phyloP scores from a whole-genome alignment of 2,329 filamentous ascomycete genomes.

The Tolypocladium paradoxum region DNA sequence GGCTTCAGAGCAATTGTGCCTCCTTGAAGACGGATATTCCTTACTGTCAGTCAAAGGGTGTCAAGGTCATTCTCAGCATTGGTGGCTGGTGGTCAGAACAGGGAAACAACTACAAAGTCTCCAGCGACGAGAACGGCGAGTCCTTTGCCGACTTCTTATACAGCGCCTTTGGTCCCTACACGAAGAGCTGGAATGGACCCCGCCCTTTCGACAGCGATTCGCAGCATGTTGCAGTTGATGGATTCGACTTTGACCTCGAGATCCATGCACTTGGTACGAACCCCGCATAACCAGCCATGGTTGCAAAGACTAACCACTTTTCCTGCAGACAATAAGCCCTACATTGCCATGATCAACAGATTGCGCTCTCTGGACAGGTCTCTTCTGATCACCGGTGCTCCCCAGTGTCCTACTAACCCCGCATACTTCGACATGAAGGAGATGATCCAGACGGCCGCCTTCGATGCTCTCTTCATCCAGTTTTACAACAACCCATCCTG shows the following conservation, averaged over 20 bases:
- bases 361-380: conserved; percentile 19
- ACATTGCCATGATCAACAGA: conserved; percentile 25
- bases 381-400: conserved; percentile 31
- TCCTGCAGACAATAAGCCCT: conserved; percentile 24
- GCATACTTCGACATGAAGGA: conserved; percentile 21
- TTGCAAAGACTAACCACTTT: too few relatives aligned
- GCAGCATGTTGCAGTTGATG: conserved; percentile 22
- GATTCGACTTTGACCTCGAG: conserved; percentile 33
- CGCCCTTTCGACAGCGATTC: conserved; percentile 25
- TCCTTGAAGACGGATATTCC: conserved; percentile 26
- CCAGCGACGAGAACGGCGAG: conserved; percentile 18
- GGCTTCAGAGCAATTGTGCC: conserved; percentile 24
- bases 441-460: conserved; percentile 27
- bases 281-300: too few relatives aligned
- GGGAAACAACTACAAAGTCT: too few relatives aligned
- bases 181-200: conserved; percentile 18
- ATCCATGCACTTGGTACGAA: conserved; percentile 18
- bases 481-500: conserved; percentile 37
- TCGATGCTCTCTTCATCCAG: conserved; percentile 34
- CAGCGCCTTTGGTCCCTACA: conserved; percentile 25
- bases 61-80: conserved; percentile 32
- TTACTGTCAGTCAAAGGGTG: conserved; percentile 28
- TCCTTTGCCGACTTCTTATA: conserved; percentile 28
- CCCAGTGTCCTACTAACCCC: conserved; percentile 27
- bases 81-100: conserved; percentile 25